Conservation (phyloP, 1,284 basidiomycete genomes). For the Lignosus rhinocerotis region DNA sequence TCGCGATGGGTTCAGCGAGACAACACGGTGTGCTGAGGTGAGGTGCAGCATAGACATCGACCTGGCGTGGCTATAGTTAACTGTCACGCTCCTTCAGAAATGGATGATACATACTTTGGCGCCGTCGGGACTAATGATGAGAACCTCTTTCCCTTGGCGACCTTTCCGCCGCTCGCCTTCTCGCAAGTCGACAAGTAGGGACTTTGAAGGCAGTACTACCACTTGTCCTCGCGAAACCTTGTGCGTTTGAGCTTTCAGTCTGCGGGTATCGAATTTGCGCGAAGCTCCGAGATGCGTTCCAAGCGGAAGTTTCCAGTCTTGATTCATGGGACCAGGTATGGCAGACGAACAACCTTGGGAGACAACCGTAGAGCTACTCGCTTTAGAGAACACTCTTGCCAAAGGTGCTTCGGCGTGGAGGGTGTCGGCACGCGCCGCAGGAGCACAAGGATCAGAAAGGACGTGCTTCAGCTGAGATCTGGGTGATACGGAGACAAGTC, state of each 20-base stretch:
- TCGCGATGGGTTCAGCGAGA: constrained; percentile 42
- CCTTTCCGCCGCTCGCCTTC: constrained; percentile 52
- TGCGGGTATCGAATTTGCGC: constrained; percentile 31
- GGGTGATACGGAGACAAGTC: background rate
- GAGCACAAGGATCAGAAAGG: constrained; percentile 13
- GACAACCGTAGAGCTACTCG: constrained; percentile 15
- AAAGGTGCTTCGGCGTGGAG: background rate
- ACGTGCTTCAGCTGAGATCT: constrained; percentile 16
- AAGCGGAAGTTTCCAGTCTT: background rate
- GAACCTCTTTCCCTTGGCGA: constrained; percentile 45
- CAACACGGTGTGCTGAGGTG: constrained; percentile 50
- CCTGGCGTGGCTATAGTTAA: constrained; percentile 29
- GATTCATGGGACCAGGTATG: background rate
- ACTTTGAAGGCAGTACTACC: constrained; percentile 48
- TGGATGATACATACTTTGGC: constrained; percentile 28
- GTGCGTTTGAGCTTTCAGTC: constrained; percentile 45
- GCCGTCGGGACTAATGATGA: constrained; percentile 44
- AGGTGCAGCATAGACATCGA: constrained; percentile 48
- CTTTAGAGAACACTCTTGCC: constrained; percentile 11
- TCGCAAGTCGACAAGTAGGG: constrained; percentile 53
- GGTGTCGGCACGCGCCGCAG: background rate
- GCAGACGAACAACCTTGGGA: background rate
- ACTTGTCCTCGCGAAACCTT: constrained; percentile 50
- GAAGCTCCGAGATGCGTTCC: background rate
- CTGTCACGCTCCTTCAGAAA: background rate